Evolutionary conservation across 2,329 filamentous ascomycete genomes (phyloP).

Genomic region (Sporothrix protearum): DNA sequence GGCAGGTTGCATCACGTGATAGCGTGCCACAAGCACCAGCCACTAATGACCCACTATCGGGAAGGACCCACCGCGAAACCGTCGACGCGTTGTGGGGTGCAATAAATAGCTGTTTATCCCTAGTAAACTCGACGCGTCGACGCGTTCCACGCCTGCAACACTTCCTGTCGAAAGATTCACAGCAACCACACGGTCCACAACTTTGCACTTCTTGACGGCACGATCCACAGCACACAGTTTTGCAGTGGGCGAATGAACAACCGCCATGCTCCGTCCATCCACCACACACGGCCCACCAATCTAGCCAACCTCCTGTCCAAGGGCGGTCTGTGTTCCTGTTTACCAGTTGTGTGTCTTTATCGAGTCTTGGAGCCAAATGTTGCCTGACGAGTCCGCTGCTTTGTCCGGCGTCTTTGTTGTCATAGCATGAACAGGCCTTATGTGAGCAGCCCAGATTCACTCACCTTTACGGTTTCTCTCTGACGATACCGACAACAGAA

Average conservation of each 20-base stretch:
- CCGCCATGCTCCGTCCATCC: background rate
- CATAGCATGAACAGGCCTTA: conserved; percentile 35
- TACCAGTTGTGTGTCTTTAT: background rate
- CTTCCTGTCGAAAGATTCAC: background rate
- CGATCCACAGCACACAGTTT: background rate
- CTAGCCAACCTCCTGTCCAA: background rate
- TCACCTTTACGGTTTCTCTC: background rate
- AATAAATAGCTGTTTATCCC: background rate
- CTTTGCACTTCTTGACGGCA: background rate
- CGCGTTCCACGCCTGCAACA: background rate
- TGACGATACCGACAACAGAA: background rate
- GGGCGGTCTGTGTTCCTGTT: conserved; percentile 1
- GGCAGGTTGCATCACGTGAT: background rate
- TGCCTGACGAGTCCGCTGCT: background rate
- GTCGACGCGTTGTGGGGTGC: conserved; percentile 23
- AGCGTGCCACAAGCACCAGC: conserved; percentile 11
- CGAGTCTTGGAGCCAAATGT: background rate
- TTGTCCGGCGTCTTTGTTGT: background rate
- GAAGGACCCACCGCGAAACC: background rate
- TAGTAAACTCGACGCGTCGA: conserved; percentile 21
- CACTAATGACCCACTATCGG: background rate
- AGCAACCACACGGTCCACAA: background rate
- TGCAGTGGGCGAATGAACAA: background rate
- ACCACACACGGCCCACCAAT: conserved; percentile 4
- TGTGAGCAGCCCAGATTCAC: conserved; percentile 12